Evolutionary conservation across 352 stramenopile genomes (phyloP), one percentile per base, ranked within the genome.

Genomic region (Phytophthora idaei): DNA sequence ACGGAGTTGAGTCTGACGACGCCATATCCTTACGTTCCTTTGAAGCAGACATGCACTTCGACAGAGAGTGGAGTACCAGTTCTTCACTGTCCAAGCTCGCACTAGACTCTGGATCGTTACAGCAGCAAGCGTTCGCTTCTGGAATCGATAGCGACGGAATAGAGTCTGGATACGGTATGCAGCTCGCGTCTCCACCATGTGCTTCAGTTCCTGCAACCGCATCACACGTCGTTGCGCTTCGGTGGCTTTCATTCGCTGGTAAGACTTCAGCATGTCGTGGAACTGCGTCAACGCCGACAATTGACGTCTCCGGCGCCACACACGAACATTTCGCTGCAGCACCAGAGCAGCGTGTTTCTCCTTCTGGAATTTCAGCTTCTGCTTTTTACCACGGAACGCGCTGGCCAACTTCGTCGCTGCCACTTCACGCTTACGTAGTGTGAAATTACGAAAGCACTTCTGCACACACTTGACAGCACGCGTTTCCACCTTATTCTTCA

Each of bases 261-360:
- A 87, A 17, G 17, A 73, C 37, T 75, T 70, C 14, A 81, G 25
- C 64, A 80, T 63, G 4, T 69, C 71, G 58, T 85, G 69, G 32
- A 82, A 83, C 6, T 64, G 56, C 34, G 57, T 66, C 34, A 87
- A 47, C 31, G 57, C 74, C 28, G 27, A 61, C 17, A 87, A 21
- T 4, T 79, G 77, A 5, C 64, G 61, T 25, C 62, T 71, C 7
- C 65, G 61, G 60, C 75, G 79, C 72, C 78, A 85, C 11, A 71
- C 54, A 11, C 74, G 72, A 36, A 77, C 47, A 62, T 77, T 87
- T 36, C 72, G 72, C 69, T 87, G 77, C 11, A 87, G 25, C 15
- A 66, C 10, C 5, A 67, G 12, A 10, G 51, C 61, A 45, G 76
- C 63, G n/a, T 11, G 32, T 17, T 69, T 74, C 32, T 70, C 31